Percentiles rank a stretch among this genome's conserved stretches.
Conservation (phyloP, 2,329 filamentous ascomycete species). For the Grosmannia huntii region DNA sequence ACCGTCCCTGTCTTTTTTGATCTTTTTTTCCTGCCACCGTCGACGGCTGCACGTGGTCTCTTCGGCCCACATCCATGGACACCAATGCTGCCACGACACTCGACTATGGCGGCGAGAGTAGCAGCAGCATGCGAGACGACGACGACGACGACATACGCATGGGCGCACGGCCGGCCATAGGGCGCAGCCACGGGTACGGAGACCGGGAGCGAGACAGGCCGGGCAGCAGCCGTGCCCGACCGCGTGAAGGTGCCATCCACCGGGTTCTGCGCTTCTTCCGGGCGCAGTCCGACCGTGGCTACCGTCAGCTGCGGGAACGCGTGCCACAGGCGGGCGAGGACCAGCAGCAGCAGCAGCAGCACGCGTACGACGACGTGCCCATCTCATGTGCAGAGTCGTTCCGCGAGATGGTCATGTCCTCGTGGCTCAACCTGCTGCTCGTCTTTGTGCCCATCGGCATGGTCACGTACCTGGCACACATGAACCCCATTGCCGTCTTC, state of each 20-base stretch:
- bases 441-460: conserved; percentile 75
- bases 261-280: background rate
- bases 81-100: background rate
- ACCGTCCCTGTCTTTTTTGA: background rate
- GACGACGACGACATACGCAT: conserved; percentile 1
- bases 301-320: background rate
- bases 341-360: background rate
- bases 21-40: background rate
- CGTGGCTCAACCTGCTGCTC: conserved; percentile 64
- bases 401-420: conserved; percentile 47
- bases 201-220: background rate
- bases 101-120: background rate
- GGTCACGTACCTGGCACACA: conserved; percentile 36
- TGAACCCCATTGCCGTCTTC: conserved; percentile 52
- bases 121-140: background rate
- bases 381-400: conserved; percentile 1
- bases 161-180: background rate
- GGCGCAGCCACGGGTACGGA: background rate
- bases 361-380: background rate
- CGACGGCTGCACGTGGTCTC: background rate
- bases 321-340: background rate
- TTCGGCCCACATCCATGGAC: background rate
- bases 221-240: background rate
- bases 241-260: background rate
- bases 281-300: background rate